Conservation (phyloP, 352 stramenopile species). For the Achlya hypogyna region DNA sequence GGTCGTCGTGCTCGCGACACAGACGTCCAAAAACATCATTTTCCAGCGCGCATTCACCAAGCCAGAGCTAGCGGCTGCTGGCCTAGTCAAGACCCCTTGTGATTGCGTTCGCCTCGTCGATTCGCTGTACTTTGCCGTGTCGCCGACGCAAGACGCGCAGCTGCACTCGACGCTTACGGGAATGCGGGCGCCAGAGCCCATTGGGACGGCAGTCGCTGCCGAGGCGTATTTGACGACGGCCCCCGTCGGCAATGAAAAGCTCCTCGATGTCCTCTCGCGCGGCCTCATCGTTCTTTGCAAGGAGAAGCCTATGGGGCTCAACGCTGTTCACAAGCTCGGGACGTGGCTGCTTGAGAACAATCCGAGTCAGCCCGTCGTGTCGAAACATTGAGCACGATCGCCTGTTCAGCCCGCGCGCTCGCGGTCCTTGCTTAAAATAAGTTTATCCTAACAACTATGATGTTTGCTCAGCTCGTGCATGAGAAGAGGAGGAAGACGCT, state of each 20-base stretch:
- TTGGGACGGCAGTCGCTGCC: constrained; percentile 50
- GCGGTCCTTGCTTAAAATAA: not conserved
- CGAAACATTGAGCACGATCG: not conserved
- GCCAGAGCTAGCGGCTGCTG: constrained; percentile 34
- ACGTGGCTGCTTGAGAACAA: constrained; percentile 82
- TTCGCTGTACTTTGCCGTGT: constrained; percentile 51
- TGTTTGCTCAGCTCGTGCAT: constrained; percentile 1
- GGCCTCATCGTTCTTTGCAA: constrained; percentile 74
- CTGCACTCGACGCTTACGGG: constrained; percentile 52
- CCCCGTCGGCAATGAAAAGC: constrained; percentile 36
- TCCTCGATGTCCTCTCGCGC: constrained; percentile 61
- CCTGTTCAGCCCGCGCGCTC: too few relatives aligned
- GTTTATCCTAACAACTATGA: not conserved
- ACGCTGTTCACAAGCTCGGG: constrained; percentile 76
- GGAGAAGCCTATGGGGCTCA: constrained; percentile 55
- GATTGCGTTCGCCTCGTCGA: constrained; percentile 53
- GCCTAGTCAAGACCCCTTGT: constrained; percentile 46
- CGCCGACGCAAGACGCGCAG: constrained; percentile 28
- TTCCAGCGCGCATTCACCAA: constrained; percentile 58
- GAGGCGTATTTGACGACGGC: constrained; percentile 50
- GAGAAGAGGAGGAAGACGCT: constrained; percentile 17
- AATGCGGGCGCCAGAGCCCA: constrained; percentile 39
- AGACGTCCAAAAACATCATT: constrained; percentile 27
- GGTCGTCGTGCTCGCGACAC: constrained; percentile 37
- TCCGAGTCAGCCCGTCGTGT: constrained; percentile 50